phyloP scores from a whole-genome alignment of 768 basidiomycete species.

The Termitomyces sp. region DNA sequence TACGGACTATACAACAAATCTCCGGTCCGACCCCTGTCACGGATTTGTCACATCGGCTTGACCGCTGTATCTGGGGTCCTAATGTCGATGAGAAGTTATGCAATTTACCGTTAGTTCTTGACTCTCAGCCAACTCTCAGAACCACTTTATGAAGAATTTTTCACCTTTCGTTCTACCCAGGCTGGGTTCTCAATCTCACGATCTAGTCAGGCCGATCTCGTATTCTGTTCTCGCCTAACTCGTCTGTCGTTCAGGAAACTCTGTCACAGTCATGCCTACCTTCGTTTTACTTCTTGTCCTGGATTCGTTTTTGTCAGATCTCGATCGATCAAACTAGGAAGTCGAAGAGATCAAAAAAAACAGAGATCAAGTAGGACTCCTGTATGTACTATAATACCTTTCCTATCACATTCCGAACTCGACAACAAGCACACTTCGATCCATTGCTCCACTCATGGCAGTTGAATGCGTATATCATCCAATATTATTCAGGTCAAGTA shows the following conservation, averaged over 20 bases:
- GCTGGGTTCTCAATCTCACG: background rate
- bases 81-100: background rate
- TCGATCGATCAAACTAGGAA: background rate
- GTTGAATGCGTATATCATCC: background rate
- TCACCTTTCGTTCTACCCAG: background rate
- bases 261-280: background rate
- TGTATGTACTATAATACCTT: no score
- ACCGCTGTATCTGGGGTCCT: slow-evolving; percentile 18
- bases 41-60: slow-evolving; percentile 9
- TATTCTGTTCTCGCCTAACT: background rate
- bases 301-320: background rate
- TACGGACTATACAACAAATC: slow-evolving; percentile 10
- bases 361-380: no score
- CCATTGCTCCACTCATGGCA: background rate
- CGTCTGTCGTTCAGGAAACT: background rate
- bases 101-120: no score
- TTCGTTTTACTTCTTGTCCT: background rate
- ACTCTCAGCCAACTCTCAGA: no score
- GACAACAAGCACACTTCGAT: background rate
- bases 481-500: background rate
- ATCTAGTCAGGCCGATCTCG: background rate
- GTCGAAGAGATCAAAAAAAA: background rate
- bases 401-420: background rate
- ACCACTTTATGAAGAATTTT: no score
- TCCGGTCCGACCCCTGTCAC: slow-evolving; percentile 23